These are phyloP conservation scores for Stephania yunnanensis DNA, from an alignment of 164 flowering plant genomes.

Conservation along the genomic window DNA sequence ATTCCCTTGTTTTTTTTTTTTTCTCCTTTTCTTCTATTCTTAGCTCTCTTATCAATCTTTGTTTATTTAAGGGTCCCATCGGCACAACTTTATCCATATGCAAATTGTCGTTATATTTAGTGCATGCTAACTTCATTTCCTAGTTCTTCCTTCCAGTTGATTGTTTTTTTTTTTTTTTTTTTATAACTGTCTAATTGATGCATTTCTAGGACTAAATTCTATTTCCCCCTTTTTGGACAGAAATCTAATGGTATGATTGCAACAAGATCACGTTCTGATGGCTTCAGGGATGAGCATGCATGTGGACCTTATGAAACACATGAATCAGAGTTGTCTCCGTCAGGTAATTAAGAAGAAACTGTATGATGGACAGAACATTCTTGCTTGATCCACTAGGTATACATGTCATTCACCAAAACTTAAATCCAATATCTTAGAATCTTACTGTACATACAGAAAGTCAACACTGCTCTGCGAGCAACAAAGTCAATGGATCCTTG, in stretches of 20 bases:
- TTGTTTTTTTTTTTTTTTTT: background rate
- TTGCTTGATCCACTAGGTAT: conserved; percentile 26
- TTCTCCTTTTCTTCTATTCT: no score
- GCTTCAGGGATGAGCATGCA: conserved; percentile 27
- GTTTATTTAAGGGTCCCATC: no score
- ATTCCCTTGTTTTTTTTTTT: no score
- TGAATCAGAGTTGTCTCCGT: conserved; percentile 21
- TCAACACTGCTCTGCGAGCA: conserved; percentile 25
- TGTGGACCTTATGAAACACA: conserved; percentile 24
- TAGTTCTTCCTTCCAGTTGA: background rate
- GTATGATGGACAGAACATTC: conserved; percentile 24
- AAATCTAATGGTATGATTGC: conserved; percentile 36
- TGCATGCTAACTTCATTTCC: background rate
- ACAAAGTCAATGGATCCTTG: conserved; percentile 41
- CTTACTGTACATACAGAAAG: conserved; percentile 27
- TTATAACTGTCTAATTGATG: no score
- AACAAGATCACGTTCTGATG: conserved; percentile 29
- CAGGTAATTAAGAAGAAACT: conserved; percentile 30
- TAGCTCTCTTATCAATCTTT: no score
- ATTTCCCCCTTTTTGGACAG: conserved; percentile 27
- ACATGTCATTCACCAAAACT: conserved; percentile 28
- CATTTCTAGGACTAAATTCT: no score
- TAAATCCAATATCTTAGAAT: conserved; percentile 19
- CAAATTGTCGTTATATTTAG: background rate
- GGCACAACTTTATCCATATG: no score